Conservation (phyloP, 2,329 filamentous ascomycete genomes). For the Trichophyton schoenleinii region DNA sequence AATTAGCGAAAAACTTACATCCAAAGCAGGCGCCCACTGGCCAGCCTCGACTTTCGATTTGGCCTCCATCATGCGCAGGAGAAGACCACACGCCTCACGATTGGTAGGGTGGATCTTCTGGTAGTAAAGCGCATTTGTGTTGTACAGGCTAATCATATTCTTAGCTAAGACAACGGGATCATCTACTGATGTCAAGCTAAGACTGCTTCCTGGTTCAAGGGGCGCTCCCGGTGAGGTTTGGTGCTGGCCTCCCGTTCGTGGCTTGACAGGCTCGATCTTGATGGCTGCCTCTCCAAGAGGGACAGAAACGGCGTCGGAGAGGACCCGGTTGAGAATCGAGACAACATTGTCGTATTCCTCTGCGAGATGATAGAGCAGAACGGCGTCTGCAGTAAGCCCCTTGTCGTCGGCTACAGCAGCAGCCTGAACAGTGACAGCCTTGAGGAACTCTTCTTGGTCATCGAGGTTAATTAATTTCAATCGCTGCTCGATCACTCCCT, state of each 20-base stretch:
- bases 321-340: slow-evolving; percentile 70
- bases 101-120: slow-evolving; percentile 47
- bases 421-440: slow-evolving; percentile 83
- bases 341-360: slow-evolving; percentile 95
- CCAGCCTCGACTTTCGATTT: slow-evolving; percentile 47
- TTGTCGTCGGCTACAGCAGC: slow-evolving; percentile 89
- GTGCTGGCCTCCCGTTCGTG: slow-evolving; percentile 38
- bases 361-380: slow-evolving; percentile 85
- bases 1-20: slow-evolving; percentile 38
- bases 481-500: slow-evolving; percentile 76
- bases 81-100: slow-evolving; percentile 45
- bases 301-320: slow-evolving; percentile 67
- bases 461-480: slow-evolving; percentile 66
- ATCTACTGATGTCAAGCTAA: slow-evolving; percentile 55
- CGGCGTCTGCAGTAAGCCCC: slow-evolving; percentile 82
- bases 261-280: slow-evolving; percentile 67
- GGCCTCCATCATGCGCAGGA: slow-evolving; percentile 49
- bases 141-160: slow-evolving; percentile 52
- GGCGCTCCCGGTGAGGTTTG: slow-evolving; percentile 34
- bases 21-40: slow-evolving; percentile 49
- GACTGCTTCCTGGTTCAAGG: slow-evolving; percentile 30
- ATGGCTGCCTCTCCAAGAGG: slow-evolving; percentile 73
- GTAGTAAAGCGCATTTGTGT: slow-evolving; percentile 47
- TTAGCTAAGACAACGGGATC: slow-evolving; percentile 51
- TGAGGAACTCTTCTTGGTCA: slow-evolving; percentile 72